Evolutionary conservation across 257 asterid species (phyloP).

Genomic region (Handroanthus guayacan): DNA sequence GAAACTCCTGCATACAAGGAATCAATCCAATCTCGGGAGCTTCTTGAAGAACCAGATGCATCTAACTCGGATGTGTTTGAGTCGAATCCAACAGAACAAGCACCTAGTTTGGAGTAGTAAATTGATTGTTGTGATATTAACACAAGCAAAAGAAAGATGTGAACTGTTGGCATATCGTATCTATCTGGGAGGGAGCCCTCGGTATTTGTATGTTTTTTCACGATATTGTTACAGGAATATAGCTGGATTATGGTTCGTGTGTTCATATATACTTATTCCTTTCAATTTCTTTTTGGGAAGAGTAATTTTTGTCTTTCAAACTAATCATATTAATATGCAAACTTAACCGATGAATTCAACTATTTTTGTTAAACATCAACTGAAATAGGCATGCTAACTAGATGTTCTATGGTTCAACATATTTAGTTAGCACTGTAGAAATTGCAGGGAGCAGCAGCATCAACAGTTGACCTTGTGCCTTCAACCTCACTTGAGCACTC

Average conservation of each 20-base stretch:
- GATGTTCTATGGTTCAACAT: neutral
- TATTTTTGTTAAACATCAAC: too few species aligned
- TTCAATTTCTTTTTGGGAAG: slow-evolving; percentile 3
- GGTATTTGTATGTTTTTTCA: slow-evolving; percentile 17
- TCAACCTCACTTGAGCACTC: slow-evolving; percentile 46
- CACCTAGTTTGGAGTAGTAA: slow-evolving; percentile 80
- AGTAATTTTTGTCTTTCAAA: neutral
- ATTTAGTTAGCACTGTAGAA: slow-evolving; percentile 13
- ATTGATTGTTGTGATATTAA: slow-evolving; percentile 16
- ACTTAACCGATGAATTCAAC: too few species aligned
- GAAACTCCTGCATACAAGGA: slow-evolving; percentile 88
- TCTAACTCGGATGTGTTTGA: slow-evolving; percentile 82
- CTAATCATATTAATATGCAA: neutral
- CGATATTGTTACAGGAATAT: slow-evolving; percentile 25
- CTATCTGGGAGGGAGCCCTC: slow-evolving; percentile 27
- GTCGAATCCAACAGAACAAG: slow-evolving; percentile 92
- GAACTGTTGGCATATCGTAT: neutral
- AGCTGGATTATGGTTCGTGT: slow-evolving; percentile 22
- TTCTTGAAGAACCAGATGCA: slow-evolving; percentile 83
- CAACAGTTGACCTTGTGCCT: slow-evolving; percentile 37
- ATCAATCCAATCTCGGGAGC: slow-evolving; percentile 74
- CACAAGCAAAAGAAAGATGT: slow-evolving; percentile 10
- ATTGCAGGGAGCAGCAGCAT: slow-evolving; percentile 41
- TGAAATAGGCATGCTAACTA: neutral
- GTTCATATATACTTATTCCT: neutral